Base-by-base conservation (phyloP, 257 asterid species). In the Solanum clarkiae region DNA sequence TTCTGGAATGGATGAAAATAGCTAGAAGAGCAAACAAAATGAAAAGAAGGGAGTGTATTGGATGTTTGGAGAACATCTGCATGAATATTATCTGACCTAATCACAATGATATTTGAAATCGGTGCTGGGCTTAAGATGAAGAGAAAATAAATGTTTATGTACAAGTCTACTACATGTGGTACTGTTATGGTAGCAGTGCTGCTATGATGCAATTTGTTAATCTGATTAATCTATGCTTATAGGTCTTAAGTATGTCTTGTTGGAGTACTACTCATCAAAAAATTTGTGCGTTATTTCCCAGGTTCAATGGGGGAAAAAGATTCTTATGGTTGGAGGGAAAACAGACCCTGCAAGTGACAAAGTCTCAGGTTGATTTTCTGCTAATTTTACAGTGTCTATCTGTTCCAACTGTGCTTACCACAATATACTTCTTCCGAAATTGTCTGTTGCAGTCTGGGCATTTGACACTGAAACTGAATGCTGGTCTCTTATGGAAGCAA, bases 231-330 rank as follows among this genome's bases (percentile, higher is more conserved):
- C 17, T 16, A 16, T 79, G 17, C 65, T 53, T 53, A 15, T 8
- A 16, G 47, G 66, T 59, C 6, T 49, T 22, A 40, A 20, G 49
- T 26, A 18, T 84, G 53, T 80, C 36, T 4, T 72, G 26, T 79
- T 79, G 82, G 82, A 26, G 47, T 77, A 40, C 45, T 9, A 8
- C 55, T 55, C 63, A 55, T 12, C 47, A 36, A 6, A 81, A 22
- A 22, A 13, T 81, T 10, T 53, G 5, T 63, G 15, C 79, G 17
- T 53, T 72, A 32, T 84, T 86, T 84, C 87, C 24, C 90, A 97
- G 99, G 94, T 97, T 63, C 93, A 98, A 55, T 95, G 99, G 99
- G 99, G 98, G 1, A 95, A 92, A 90, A 97, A 95, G 86, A 92
- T 95, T 87, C 98, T 97, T 86, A 92, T 95, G 84, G 91, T 97